Percentiles rank a stretch among this genome's conserved stretches.
phyloP scores from a whole-genome alignment of 768 basidiomycete genomes.

The Dioszegia aurantiaca region DNA sequence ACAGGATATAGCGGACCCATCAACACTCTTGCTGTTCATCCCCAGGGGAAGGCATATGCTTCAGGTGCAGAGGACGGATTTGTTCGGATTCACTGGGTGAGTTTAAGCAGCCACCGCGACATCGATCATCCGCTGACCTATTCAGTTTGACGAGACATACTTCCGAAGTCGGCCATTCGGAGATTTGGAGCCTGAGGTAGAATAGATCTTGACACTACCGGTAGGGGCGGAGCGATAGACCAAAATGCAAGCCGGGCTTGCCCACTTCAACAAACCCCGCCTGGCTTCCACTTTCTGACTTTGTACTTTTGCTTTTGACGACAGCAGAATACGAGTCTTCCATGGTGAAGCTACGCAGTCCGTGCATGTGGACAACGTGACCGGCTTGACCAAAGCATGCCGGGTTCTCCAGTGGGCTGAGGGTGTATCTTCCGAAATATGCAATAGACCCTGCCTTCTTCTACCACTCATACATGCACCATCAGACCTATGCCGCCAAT shows the following conservation, averaged over 20 bases:
- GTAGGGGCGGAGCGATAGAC: constrained; percentile 92
- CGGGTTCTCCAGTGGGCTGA: too few species aligned
- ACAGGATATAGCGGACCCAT: constrained; percentile 35
- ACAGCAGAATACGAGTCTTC: too few species aligned
- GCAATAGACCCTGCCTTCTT: background rate
- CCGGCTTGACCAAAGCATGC: too few species aligned
- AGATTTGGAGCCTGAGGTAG: constrained; percentile 72
- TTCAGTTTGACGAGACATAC: constrained; percentile 81
- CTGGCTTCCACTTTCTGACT: too few species aligned
- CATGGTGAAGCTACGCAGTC: too few species aligned
- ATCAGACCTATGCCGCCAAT: constrained; percentile 3
- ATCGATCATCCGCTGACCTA: constrained; percentile 6
- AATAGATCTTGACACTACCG: constrained; percentile 78
- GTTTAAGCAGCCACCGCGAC: constrained; percentile 9
- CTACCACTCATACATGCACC: background rate
- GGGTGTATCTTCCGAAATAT: too few species aligned
- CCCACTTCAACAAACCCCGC: constrained; percentile 64
- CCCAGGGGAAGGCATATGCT: constrained; percentile 79
- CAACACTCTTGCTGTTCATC: constrained; percentile 83
- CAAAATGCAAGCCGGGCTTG: background rate
- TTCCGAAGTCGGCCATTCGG: constrained; percentile 89
- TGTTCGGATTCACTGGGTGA: constrained; percentile 52
- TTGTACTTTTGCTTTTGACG: too few species aligned
- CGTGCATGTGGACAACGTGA: too few species aligned
- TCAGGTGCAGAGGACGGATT: constrained; percentile 97